Base-by-base conservation (phyloP, 2,329 filamentous ascomycete species). In the Fusarium clavum region DNA sequence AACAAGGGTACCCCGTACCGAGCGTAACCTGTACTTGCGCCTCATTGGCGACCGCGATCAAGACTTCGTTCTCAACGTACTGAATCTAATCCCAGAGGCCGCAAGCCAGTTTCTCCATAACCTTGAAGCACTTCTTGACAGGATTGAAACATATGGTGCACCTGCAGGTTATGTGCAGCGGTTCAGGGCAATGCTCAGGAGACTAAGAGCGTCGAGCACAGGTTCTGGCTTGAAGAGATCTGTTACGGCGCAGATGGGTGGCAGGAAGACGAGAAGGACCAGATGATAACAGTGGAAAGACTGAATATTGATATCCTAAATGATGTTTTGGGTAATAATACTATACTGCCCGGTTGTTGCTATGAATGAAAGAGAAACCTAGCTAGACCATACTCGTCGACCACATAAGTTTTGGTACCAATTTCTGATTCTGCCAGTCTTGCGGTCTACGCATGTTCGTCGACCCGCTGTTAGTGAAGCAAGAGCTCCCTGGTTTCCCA, bases 21-120 rank as follows among this genome's bases (percentile, higher is more conserved):
- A 83, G 32, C 79, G 81, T 8, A 86, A 86, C 62, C 79, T 88
- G 11, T 88, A 85, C 75, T 73, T 79, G 44, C 77, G 79, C 18
- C 81, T 88, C 27, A 78, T 88, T 2, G 84, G 85, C 11, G 81
- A 82, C 44, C 72, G 72, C 10, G 81, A 84, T 53, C 69, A 72
- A 8, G 78, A 79, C 69, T 88, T 88, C 66, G 78, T 85, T 41
- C 72, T 87, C 34, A 81, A 79, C 38, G 79, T 82, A 10, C 79
- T 88, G 6, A 75, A 74, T 18, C 74, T 81, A 24, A 76, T 86
- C 3, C 83, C 81, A 3, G 83, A 84, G 47, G 80, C 80, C 13
- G 81, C 84, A 44, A 81, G 78, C 49, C 82, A 81, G 61, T 83
- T 83, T 57, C 69, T 84, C 20, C 76, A 82, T 49, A 76, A 67